Evolutionary conservation across 495 filamentous ascomycete genomes (phyloP).

Genomic region (Hyaloscypha finlandica): DNA sequence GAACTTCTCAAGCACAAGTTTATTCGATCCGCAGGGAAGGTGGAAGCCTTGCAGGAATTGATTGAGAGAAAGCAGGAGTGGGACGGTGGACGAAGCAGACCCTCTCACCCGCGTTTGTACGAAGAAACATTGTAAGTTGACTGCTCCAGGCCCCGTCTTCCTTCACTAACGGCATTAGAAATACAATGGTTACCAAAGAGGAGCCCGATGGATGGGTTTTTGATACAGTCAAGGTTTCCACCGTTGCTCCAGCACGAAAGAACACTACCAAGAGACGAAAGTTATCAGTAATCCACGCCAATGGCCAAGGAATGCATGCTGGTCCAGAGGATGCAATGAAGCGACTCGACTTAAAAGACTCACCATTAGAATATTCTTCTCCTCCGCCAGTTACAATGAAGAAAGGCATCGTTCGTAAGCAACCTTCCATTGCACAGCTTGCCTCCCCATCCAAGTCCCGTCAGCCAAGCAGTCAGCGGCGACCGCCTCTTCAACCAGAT

Average conservation of each 20-base stretch:
- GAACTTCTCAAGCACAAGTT: slow-evolving; percentile 92
- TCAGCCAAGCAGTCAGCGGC: slow-evolving; percentile 56
- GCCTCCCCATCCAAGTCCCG: slow-evolving; percentile 39
- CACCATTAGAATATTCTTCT: slow-evolving; percentile 51
- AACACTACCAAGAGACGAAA: slow-evolving; percentile 34
- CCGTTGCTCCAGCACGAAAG: slow-evolving; percentile 38
- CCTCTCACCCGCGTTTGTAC: slow-evolving; percentile 73
- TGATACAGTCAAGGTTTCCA: slow-evolving; percentile 79
- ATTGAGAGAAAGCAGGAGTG: slow-evolving; percentile 81
- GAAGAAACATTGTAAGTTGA: slow-evolving; percentile 75
- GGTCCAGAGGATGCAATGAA: slow-evolving; percentile 56
- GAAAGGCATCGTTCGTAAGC: slow-evolving; percentile 51
- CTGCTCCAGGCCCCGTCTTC: slow-evolving; percentile 33
- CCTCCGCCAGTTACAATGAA: slow-evolving; percentile 50
- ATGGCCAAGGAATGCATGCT: slow-evolving; percentile 31
- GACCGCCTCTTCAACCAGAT: slow-evolving; percentile 80
- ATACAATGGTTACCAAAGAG: slow-evolving; percentile 65
- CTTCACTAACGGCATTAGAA: slow-evolving; percentile 32
- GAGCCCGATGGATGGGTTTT: slow-evolving; percentile 96
- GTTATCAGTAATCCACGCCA: slow-evolving; percentile 48
- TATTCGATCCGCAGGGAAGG: slow-evolving; percentile 80
- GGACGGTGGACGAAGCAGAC: slow-evolving; percentile 64
- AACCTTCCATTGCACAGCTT: slow-evolving; percentile 53
- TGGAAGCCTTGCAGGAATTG: slow-evolving; percentile 82
- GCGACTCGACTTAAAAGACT: slow-evolving; percentile 60